Conservation (phyloP, 1,284 basidiomycete species). For the Apiotrichum sp. region DNA sequence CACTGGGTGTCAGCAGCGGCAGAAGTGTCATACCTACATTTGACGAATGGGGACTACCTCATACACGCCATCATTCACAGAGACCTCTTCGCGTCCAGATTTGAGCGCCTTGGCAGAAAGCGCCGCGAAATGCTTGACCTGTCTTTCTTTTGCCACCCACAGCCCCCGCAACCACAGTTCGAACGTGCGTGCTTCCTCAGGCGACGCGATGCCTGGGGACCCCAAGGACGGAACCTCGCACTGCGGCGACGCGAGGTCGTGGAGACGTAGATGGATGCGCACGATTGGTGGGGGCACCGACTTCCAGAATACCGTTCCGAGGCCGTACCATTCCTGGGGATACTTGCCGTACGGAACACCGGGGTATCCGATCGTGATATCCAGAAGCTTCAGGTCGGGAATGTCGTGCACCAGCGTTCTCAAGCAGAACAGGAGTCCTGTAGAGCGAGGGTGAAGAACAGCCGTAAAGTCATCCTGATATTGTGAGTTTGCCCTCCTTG, state of each 20-base stretch:
- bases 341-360: slow-evolving; percentile 54
- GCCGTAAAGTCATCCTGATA: slow-evolving; percentile 69
- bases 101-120: not conserved
- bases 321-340: slow-evolving; percentile 53
- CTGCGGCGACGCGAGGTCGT: slow-evolving; percentile 53
- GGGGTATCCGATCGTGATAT: slow-evolving; percentile 83
- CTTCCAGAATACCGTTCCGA: slow-evolving; percentile 80
- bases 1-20: slow-evolving; percentile 7
- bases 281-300: slow-evolving; percentile 76
- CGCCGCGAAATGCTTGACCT: slow-evolving; percentile 59
- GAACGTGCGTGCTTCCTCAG: slow-evolving; percentile 64
- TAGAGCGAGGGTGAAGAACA: slow-evolving; percentile 78
- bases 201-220: slow-evolving; percentile 49
- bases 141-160: slow-evolving; percentile 78
- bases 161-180: slow-evolving; percentile 73
- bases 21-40: slow-evolving; percentile 26
- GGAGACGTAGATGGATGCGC: slow-evolving; percentile 76
- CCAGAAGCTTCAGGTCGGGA: slow-evolving; percentile 71
- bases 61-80: too few relatives aligned
- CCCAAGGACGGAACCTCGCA: not conserved
- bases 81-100: not conserved
- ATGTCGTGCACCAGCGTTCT: slow-evolving; percentile 72
- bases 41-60: slow-evolving; percentile 31
- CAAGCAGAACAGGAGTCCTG: slow-evolving; percentile 78
- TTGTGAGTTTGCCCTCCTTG: too few relatives aligned